Evolutionary conservation across 306 rosid species (phyloP).

Genomic region (Cucurbita argyrosperma): DNA sequence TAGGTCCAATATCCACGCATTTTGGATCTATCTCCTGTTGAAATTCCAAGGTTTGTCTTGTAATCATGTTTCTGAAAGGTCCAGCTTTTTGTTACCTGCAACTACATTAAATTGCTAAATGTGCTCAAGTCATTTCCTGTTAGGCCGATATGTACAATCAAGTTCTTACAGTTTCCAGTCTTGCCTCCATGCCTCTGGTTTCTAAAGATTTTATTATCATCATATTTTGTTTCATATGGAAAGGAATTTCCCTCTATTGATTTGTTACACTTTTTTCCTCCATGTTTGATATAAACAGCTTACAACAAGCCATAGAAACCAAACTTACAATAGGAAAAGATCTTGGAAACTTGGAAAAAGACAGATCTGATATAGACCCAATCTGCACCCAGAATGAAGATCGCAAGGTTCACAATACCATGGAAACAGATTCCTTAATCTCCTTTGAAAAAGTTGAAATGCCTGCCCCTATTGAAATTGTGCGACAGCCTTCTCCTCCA

Average conservation of each 20-base stretch:
- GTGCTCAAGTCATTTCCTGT: not conserved
- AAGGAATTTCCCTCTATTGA: not conserved
- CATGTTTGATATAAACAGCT: slow-evolving; percentile 30
- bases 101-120: not conserved
- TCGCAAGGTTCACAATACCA: slow-evolving; percentile 16
- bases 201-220: not conserved
- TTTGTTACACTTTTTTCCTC: slow-evolving; percentile 1
- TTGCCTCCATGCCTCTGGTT: not conserved
- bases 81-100: slow-evolving; percentile 1
- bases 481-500: slow-evolving; percentile 88
- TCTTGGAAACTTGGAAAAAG: slow-evolving; percentile 19
- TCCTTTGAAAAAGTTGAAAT: slow-evolving; percentile 54
- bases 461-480: slow-evolving; percentile 35
- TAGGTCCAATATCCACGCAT: slow-evolving; percentile 76
- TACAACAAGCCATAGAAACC: slow-evolving; percentile 32
- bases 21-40: slow-evolving; percentile 55
- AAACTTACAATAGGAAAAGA: slow-evolving; percentile 26
- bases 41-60: slow-evolving; percentile 54
- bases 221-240: slow-evolving; percentile 3
- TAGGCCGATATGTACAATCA: not conserved
- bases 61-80: not conserved
- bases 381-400: slow-evolving; percentile 23
- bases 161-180: not conserved
- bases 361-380: slow-evolving; percentile 26
- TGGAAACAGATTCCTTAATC: slow-evolving; percentile 57